These are phyloP conservation scores for Polyporus arcularius DNA, from an alignment of 768 basidiomycete species.

Conservation along the genomic window DNA sequence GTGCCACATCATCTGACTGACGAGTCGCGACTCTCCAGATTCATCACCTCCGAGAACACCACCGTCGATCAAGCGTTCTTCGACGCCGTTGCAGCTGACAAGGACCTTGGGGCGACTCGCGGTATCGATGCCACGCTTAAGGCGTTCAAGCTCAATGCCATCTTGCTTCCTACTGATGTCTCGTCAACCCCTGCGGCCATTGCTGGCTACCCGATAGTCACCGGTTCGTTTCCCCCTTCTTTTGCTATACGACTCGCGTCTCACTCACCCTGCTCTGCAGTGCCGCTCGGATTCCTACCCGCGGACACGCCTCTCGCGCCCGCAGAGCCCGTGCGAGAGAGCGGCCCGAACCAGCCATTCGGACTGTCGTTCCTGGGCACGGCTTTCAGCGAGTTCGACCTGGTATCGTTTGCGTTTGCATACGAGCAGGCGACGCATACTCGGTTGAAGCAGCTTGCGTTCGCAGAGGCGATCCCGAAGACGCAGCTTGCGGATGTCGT, in stretches of 20 bases:
- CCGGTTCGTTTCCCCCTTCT: slow-evolving; percentile 21
- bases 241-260: not conserved
- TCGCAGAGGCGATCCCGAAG: slow-evolving; percentile 53
- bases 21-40: slow-evolving; percentile 3
- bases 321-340: slow-evolving; percentile 41
- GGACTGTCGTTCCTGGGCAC: slow-evolving; percentile 47
- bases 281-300: slow-evolving; percentile 43
- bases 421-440: slow-evolving; percentile 60
- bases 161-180: slow-evolving; percentile 27
- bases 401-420: slow-evolving; percentile 47
- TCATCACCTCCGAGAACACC: slow-evolving; percentile 25
- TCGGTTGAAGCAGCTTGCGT: slow-evolving; percentile 49
- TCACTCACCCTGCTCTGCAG: slow-evolving; percentile 12
- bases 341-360: slow-evolving; percentile 32
- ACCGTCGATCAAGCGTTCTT: slow-evolving; percentile 29
- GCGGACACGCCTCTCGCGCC: slow-evolving; percentile 29
- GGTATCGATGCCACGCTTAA: slow-evolving; percentile 33
- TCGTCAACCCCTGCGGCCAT: slow-evolving; percentile 28
- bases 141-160: slow-evolving; percentile 29
- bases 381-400: slow-evolving; percentile 44
- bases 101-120: slow-evolving; percentile 26
- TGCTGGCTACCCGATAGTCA: slow-evolving; percentile 39
- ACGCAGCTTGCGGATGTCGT: slow-evolving; percentile 47
- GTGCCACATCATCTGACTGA: not conserved
- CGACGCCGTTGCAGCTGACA: slow-evolving; percentile 26